Evolutionary conservation across 345 rosid species (phyloP).

Genomic region (Noccaea caerulescens): DNA sequence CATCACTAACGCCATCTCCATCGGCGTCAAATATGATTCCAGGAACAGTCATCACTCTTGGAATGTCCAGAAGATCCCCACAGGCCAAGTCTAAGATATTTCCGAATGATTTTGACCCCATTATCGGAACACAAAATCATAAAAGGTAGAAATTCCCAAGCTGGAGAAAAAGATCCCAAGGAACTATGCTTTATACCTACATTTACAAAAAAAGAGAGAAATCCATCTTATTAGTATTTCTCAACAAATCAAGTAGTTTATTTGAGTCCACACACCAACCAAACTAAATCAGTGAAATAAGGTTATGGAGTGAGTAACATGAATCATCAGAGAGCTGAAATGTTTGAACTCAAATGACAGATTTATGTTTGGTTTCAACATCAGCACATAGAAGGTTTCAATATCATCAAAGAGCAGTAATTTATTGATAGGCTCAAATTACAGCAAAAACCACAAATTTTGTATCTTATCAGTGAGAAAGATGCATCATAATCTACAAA

Average conservation of each 20-base stretch:
- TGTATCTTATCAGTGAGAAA: background rate
- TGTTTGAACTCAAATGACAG: too few relatives aligned
- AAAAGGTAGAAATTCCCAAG: slow-evolving; percentile 26
- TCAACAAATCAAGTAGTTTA: slow-evolving; percentile 28
- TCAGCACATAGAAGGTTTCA: too few relatives aligned
- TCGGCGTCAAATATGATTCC: slow-evolving; percentile 60
- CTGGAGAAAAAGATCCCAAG: background rate
- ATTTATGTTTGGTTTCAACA: too few relatives aligned
- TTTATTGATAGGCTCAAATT: slow-evolving; percentile 6
- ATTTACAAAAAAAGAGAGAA: slow-evolving; percentile 31
- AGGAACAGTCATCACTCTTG: slow-evolving; percentile 59
- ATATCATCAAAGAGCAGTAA: background rate
- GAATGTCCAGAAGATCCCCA: slow-evolving; percentile 58
- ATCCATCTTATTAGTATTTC: background rate
- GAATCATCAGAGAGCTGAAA: too few relatives aligned
- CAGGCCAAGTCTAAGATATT: slow-evolving; percentile 67
- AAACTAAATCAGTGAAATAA: slow-evolving; percentile 1
- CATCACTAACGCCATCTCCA: slow-evolving; percentile 43
- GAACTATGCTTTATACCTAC: slow-evolving; percentile 20
- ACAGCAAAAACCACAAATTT: background rate
- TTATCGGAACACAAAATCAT: slow-evolving; percentile 32
- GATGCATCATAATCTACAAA: background rate
- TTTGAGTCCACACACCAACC: slow-evolving; percentile 27
- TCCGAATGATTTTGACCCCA: slow-evolving; percentile 71
- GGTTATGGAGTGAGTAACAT: too few relatives aligned